A percentile compares a stretch with the other conserved stretches of the same genome.
These are phyloP conservation scores for Hyaloscypha hepaticicola DNA, from an alignment of 495 filamentous ascomycete species.

Conservation along the genomic window DNA sequence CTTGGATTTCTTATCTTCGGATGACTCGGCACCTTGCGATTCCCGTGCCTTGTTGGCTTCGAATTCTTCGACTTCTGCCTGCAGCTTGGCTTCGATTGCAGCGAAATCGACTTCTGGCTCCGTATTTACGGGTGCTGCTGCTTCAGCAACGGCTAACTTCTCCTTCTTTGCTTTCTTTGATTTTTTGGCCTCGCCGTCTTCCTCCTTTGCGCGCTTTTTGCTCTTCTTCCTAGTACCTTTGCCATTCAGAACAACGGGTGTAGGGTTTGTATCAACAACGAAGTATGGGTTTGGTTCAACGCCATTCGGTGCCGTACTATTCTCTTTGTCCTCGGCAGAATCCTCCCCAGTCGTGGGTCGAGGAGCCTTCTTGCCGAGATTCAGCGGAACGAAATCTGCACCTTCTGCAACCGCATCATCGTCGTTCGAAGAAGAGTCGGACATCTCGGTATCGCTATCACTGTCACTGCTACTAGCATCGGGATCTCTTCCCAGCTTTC, in stretches of 20 bases:
- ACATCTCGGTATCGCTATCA: conserved; percentile 9
- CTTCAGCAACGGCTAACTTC: not conserved
- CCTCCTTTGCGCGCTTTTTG: conserved; percentile 9
- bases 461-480: not conserved
- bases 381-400: conserved; percentile 14
- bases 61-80: conserved; percentile 25
- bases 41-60: conserved; percentile 8
- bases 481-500: not conserved
- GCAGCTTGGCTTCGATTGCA: conserved; percentile 24
- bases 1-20: conserved; percentile 13
- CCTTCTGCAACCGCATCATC: conserved; percentile 6
- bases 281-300: conserved; percentile 27
- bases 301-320: not conserved
- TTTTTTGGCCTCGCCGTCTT: not conserved
- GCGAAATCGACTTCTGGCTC: conserved; percentile 23
- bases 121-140: not conserved
- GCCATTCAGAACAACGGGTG: conserved; percentile 17
- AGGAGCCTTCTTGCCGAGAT: conserved; percentile 21
- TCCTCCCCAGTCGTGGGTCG: not conserved
- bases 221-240: conserved; percentile 13
- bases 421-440: not conserved
- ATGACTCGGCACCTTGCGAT: not conserved
- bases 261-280: conserved; percentile 26
- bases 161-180: conserved; percentile 20
- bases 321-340: not conserved